Base-by-base conservation (phyloP, 2,329 filamentous ascomycete genomes). In the Fusarium brevicatenulatum region DNA sequence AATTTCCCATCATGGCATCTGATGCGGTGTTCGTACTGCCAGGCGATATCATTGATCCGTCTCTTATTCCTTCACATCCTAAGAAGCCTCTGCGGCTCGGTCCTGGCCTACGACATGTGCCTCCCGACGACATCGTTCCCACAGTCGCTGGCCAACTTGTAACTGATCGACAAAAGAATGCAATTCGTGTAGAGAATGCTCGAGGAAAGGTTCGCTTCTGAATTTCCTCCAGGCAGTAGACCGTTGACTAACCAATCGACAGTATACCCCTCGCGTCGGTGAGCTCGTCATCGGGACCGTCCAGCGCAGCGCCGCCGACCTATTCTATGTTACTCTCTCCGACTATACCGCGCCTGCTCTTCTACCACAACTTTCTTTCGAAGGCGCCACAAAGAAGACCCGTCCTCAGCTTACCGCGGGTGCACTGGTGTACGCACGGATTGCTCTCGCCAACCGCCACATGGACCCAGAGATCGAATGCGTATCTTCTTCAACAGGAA, bases 401-500 rank as follows among this genome's bases (percentile, higher is more conserved):
- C 89, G 95, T 3, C 96, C 96, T 1, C 88, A 93, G 72, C 88
- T 98, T 47, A 85, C 87, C 34, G 79, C 90, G 19, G 94, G 94
- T 42, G 91, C 94, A 58, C 85, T 98, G 34, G 94, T 98, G 40
- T 98, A 98, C 83, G 95, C 95, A 42, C 92, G 95, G 70, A 90
- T 99, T 47, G 86, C 89, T 34, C 89, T 92, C 44, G 92, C 93
- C 23, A 92, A 94, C 78, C 91, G 92, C 72, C 92, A 95, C 81
- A 94, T 95, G 84, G 94, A 98, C 78, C 89, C 94, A 2, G 96
- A 98, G 83, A 85, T 99, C 49, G 94, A 97, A 78, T 98, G 96
- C 81, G 92, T 97, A 49, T 94, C 95, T 71, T 88, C 93, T 0
- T 88, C 92, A 4, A 98, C 95, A 0, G 95, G 95, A 32, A 97